Base-by-base conservation (phyloP, 1,139 yeast genomes). In the Yamadazyma trypodendri region DNA sequence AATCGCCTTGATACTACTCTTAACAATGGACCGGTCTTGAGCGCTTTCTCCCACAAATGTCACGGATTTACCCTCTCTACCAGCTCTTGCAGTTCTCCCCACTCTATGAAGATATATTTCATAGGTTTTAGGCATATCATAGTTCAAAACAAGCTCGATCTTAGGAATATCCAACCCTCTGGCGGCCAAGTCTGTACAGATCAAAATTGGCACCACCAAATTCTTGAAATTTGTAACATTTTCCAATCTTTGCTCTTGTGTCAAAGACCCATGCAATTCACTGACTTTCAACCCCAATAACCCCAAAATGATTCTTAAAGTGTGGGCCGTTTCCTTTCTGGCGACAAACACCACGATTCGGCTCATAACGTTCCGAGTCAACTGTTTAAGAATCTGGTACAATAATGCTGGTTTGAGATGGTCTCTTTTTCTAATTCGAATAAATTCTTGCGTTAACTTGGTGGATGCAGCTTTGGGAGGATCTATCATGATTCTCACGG, bases 11-110 rank as follows among this genome's bases (percentile, higher is more conserved):
- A 92, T 81, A 2, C 96, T 95, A 20, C 81, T 87, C 58, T 85
- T 89, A 12, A 92, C 97, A 51, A 94, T 88, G 31, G 76, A 68
- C 65, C 98, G 80, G 50, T 92, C 98, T 42, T 74, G 77, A 16
- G 87, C 72, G 2, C 87, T 72, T 59, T 92, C 98, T 14, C 97
- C 97, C 8, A 94, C 98, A 60, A 92, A 81, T 3, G 97, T 82
- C 32, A 92, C 84, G 33, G 97, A 84, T 40, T 77, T 77, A 75
- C 99, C 99, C 39, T 86, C 88, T 61, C 97, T 79, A 27, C 98
- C 98, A 37, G 97, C 99, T 77, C 99, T 87, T 9, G 98, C 99
- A 39, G 98, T 92, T 75, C 99, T 86, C 65, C 98, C 98, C 45
- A 94, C 97, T 72, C 99, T 84, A 65, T 92, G 98, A 58, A 92